Conservation (phyloP, 345 rosid genomes). For the Syzygium aqueum region DNA sequence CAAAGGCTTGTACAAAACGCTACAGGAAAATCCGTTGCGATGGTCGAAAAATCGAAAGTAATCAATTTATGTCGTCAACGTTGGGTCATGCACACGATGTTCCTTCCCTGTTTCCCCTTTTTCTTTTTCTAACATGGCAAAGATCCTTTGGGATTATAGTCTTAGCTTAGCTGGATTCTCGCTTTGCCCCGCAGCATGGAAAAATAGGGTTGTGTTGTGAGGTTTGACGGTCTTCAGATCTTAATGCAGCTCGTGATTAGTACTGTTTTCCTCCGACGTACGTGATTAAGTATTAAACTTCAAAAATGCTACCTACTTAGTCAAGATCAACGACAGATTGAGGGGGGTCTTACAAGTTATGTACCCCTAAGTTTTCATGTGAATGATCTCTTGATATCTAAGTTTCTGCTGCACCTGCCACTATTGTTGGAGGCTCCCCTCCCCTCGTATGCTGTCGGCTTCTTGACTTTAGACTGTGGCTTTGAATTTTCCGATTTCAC, state of each 20-base stretch:
- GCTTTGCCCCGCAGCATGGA: background rate
- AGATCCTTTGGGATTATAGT: background rate
- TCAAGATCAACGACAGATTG: background rate
- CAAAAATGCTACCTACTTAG: background rate
- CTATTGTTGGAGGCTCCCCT: background rate
- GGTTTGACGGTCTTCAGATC: no score
- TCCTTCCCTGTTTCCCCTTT: background rate
- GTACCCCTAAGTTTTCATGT: background rate
- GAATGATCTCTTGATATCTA: background rate
- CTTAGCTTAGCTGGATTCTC: background rate
- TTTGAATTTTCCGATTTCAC: background rate
- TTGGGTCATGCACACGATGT: background rate
- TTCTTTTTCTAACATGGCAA: background rate
- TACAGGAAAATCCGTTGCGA: background rate
- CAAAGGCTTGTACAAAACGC: background rate
- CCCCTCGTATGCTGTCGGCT: background rate
- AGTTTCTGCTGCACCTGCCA: background rate
- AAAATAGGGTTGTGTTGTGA: background rate
- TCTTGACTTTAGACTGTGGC: background rate
- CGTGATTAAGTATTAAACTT: no score
- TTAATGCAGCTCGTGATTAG: background rate
- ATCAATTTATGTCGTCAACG: background rate
- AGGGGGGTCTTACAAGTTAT: background rate
- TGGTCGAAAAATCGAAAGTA: background rate
- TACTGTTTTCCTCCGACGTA: background rate